phyloP scores from a whole-genome alignment of 805 yeast species.

The Monosporozyma unispora region DNA sequence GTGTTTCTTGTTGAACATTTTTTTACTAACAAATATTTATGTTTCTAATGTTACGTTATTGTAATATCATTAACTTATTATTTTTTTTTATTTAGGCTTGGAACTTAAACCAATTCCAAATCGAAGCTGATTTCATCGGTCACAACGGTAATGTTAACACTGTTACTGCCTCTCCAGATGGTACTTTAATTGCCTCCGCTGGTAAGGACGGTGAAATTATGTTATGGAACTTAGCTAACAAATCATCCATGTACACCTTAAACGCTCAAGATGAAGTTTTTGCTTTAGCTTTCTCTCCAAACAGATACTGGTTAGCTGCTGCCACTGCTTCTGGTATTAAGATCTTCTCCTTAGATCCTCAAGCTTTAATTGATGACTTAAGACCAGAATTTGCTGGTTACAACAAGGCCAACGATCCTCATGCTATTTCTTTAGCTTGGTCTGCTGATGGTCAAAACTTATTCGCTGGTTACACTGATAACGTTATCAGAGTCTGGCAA shows the following conservation, averaged over 20 bases:
- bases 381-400: constrained; percentile 94
- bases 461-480: constrained; percentile 99
- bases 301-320: constrained; percentile 99
- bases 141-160: constrained; percentile 98
- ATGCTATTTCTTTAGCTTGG: constrained; percentile 97
- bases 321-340: constrained; percentile 97
- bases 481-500: constrained; percentile 99
- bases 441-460: constrained; percentile 99
- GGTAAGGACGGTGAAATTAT: constrained; percentile 98
- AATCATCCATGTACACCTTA: constrained; percentile 85
- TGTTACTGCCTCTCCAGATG: constrained; percentile 98
- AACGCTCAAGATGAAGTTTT: constrained; percentile 93
- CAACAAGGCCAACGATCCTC: constrained; percentile 90
- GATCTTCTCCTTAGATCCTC: constrained; percentile 95
- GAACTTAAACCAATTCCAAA: constrained; percentile 78
- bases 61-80: constrained; percentile 34
- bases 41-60: background rate
- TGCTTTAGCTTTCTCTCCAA: constrained; percentile 99
- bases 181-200: constrained; percentile 98
- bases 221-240: constrained; percentile 92
- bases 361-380: constrained; percentile 90
- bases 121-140: constrained; percentile 94
- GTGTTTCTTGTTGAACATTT: background rate
- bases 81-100: constrained; percentile 57
- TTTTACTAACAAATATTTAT: constrained; percentile 3